Base-by-base conservation (phyloP, 306 rosid genomes). In the Geum urbanum region DNA sequence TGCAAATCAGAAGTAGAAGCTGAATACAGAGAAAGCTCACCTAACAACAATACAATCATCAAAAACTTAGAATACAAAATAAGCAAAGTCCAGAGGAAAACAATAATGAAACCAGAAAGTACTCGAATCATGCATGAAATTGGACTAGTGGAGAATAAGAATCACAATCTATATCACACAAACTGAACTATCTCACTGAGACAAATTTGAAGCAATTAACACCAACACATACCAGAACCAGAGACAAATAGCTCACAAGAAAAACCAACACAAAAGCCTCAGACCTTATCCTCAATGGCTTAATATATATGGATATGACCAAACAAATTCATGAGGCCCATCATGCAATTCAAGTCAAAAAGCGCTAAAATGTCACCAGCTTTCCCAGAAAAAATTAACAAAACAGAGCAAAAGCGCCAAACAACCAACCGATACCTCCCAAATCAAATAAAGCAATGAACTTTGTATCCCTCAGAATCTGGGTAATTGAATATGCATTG, bases 261-360 rank as follows among this genome's bases (percentile, higher is more conserved):
- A 54, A 39, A 55, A 45, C 16, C 39, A 24, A 59, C 63, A 14
- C 43, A 35, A 2, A 5, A 43, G 16, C 9, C 9, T 13, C 15
- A 19, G 35, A 19, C 27, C 60, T 15, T 43, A 43, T 55, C 35
- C 43, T 8, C 24, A 15, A 39, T 15, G 35, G 53, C 5, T 18
- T 8, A 2, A 10, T 20, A 63, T 20, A 63, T 5, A 53, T 41
- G 9, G 12, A 69, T 15, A 20, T 22, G 27, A 69, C 73, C 6
- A 69, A 51, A 74, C 41, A 50, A 67, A 61, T 27, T 43, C 70
- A 62, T 65, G 59, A 76, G 63, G 54, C 3, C 59, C 58, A 69
- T 27, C 19, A 27, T 27, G 14, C 56, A 57, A 69, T 24, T 20
- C 59, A 44, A 39, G 50, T 18, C n/a, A 52, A 47, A 22, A 41